Evolutionary conservation across 2,329 filamentous ascomycete species (phyloP), one percentile per base, ranked within the genome.

Genomic region (Juglanconis sp.): DNA sequence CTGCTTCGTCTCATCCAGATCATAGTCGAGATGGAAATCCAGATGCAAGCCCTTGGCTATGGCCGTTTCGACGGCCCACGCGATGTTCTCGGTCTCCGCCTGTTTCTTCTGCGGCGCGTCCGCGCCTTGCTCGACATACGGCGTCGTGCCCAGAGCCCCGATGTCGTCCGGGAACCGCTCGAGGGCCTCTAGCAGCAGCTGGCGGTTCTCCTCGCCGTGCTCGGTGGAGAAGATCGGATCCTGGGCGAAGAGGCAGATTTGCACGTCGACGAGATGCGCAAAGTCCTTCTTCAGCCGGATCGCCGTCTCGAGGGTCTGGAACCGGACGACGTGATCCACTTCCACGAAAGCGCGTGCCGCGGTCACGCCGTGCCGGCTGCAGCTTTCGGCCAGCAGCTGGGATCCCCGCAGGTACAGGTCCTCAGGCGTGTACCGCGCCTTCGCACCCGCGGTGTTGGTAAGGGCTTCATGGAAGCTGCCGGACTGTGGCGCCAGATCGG

Each of bases 11-110:
- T 57, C 61, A 55, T 87, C 80, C 3, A 91, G 74, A 59, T 86
- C 86, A 69, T 91, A 91, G 70, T 91, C 89, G 5, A 91, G 77
- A 68, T 91, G 89, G 50, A 91, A 85, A 67, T 91, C 88, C 5
- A 91, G 72, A 68, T 89, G 84, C 54, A 86, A 77, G 2, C 71
- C 68, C 44, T 78, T 68, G 30, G 73, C 63, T 42, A 86, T 68
- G 1, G 86, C 85, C 31, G 79, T 75, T 2, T 77, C 73, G 44
- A 88, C 74, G 15, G 88, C 84, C 84, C 85, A 91, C 17, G 81
- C 74, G 17, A 90, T 82, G 66, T 90, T 91, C 30, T 6, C 9
- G 7, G 7, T 30, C 42, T 56, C 36, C 11, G 57, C 57, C 24
- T 44, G 15, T 5, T 34, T n/a, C 53, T 70, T 68, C 56, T 79